Percentiles rank a stretch among this genome's conserved stretches.
These are phyloP conservation scores for Ophiostoma sp. DNA, from an alignment of 2,329 filamentous ascomycete genomes.

Conservation along the genomic window DNA sequence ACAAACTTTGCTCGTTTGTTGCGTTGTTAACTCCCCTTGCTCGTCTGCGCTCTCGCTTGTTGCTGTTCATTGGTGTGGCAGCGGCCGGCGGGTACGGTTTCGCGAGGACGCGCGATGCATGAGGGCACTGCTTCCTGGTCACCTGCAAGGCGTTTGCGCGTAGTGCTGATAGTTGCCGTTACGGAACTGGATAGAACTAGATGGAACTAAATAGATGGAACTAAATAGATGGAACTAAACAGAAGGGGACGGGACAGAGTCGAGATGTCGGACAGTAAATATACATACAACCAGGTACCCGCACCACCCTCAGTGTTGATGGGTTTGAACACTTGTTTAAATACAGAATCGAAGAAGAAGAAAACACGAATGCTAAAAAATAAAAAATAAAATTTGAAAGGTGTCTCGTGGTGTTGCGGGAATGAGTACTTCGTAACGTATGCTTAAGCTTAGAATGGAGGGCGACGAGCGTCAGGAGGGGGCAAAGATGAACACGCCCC, in stretches of 20 bases:
- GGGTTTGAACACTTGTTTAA: not conserved
- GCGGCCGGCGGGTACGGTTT: no score
- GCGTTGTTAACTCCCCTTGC: no score
- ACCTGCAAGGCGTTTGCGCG: no score
- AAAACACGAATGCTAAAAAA: no score
- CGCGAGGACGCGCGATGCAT: no score
- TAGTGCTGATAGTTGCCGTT: not conserved
- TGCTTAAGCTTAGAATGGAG: conserved; percentile 4
- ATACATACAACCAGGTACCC: conserved; percentile 1
- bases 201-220: conserved; percentile 7
- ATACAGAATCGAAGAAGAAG: no score
- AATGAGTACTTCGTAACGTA: no score
- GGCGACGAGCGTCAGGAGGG: conserved; percentile 13
- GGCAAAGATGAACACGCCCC: conserved; percentile 3
- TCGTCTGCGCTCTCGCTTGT: no score
- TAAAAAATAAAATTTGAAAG: not conserved
- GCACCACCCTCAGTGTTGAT: not conserved
- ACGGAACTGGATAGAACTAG: not conserved
- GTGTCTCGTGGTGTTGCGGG: not conserved
- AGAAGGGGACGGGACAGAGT: not conserved
- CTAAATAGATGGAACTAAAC: not conserved
- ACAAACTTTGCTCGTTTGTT: no score
- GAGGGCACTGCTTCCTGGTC: no score
- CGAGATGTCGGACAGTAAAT: not conserved
- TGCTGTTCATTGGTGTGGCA: no score